Conservation (phyloP, 345 rosid genomes). For the Citrus inodora region DNA sequence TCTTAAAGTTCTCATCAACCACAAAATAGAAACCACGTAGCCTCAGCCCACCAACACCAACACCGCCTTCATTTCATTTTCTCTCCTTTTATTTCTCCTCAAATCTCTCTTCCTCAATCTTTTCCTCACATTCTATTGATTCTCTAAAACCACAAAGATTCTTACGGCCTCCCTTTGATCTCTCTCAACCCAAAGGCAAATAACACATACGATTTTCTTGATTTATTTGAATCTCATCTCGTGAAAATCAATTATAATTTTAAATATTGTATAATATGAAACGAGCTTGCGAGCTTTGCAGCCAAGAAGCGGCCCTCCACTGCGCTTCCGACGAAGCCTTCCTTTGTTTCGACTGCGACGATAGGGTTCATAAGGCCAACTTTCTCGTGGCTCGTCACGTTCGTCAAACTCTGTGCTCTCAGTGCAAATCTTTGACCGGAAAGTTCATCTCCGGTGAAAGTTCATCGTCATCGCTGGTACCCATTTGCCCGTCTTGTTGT, state of each 20-base stretch:
- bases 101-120: constrained; percentile 1
- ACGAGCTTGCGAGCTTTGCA: constrained; percentile 40
- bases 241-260: too few species aligned
- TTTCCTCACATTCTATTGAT: neutral
- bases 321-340: constrained; percentile 45
- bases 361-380: constrained; percentile 43
- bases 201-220: too few species aligned
- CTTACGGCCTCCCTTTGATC: constrained; percentile 11
- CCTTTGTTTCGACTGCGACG: constrained; percentile 41
- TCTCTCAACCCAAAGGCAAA: neutral
- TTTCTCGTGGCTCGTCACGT: constrained; percentile 54
- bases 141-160: constrained; percentile 17
- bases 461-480: neutral
- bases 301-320: constrained; percentile 27
- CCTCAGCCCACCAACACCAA: neutral
- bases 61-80: neutral
- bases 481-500: constrained; percentile 19
- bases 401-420: constrained; percentile 27
- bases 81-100: neutral
- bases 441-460: constrained; percentile 10
- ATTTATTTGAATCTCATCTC: too few species aligned
- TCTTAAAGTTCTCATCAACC: neutral
- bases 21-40: constrained; percentile 2
- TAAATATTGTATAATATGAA: too few species aligned
- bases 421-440: constrained; percentile 16